Base-by-base conservation (phyloP, 495 filamentous ascomycete species). In the Penicillium desertorum region DNA sequence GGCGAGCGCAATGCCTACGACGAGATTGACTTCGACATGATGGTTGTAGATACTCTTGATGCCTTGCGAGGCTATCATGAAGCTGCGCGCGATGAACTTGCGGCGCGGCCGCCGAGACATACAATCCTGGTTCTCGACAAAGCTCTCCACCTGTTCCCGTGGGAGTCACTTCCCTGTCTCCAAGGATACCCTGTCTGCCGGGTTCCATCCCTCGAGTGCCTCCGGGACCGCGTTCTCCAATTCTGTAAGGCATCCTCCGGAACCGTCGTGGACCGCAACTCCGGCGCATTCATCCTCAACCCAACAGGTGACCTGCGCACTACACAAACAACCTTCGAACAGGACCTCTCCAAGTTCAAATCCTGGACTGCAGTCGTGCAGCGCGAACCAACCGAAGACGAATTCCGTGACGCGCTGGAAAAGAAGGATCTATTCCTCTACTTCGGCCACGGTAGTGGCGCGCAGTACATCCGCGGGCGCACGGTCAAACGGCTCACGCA, bases 1-100 rank as follows among this genome's bases (percentile, higher is more conserved):
- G 94, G 94, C 2, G 94, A 98, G 72, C 83, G 86, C 30, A 98
- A 98, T 70, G 94, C 95, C 2, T 97, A 96, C 74, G 95, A 98
- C 66, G 94, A 98, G 74, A 88, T 98, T 63, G 92, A 98, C 68
- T 93, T 96, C 61, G 94, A 98, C 64, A 81, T 84, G 69, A 91
- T 97, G 79, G 84, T 88, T 16, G 78, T 97, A 17, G 91, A 94
- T 39, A 90, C 88, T 1, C 79, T 87, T 7, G 91, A 95, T 68
- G 89, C 91, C 5, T 73, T 98, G 17, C 80, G 86, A 25, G 76
- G 82, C 1, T 96, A 98, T 63, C 86, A 98, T 62, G 79, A 83
- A 23, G 79, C 79, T 23, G 73, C 71, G 7, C 74, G 71, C 14
- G 65, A 73, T 11, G 69, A 82, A 30, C 61, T 70, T 3, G 68